Base-by-base conservation (phyloP, 2,329 filamentous ascomycete species). In the Botrytis porri region DNA sequence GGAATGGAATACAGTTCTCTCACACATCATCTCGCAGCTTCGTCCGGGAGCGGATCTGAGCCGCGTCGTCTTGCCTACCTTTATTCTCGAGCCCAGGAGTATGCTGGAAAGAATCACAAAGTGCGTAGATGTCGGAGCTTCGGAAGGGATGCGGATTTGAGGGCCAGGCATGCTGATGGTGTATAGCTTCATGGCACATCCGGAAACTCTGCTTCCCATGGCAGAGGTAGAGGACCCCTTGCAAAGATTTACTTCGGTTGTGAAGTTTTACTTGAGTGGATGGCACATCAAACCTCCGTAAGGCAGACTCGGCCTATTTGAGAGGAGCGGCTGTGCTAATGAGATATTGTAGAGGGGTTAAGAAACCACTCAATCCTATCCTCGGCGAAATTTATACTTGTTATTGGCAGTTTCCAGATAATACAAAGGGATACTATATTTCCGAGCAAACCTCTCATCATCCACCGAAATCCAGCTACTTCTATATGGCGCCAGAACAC, bases 41-140 rank as follows among this genome's bases (percentile, higher is more conserved):
- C 92, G 96, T 75, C 96, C 96, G 20, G 96, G 96, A 77, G 96
- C 96, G 79, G 96, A 99, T 82, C 86, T 99, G 78, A 97, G 94
- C 83, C 90, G 95, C 78, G 95, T 99, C 75, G 95, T 96, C 51
- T 86, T 99, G 73, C 96, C 96, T 59, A 99, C 96, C 65, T 99
- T 99, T 82, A 99, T 99, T 80, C 89, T 99, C 78, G 96, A 99
- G 83, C 96, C 96, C 37, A 91, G 95, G 80, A 98, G 95, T 79
- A 99, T 99, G 96, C 86, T 99, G 79, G 96, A 99, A 84, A 90
- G 96, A 79, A 99, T 99, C 82, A 99, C 96, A 80, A 99, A 99
- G 95, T 97, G 85, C 77, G 90, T 85, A 37, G 20, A 37, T 22
- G 22, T 35, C 59, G 59, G 37, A 29, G n/a, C 43, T 62, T 51